Evolutionary conservation across 2,329 filamentous ascomycete genomes (phyloP).

Genomic region (Alternaria dauci): DNA sequence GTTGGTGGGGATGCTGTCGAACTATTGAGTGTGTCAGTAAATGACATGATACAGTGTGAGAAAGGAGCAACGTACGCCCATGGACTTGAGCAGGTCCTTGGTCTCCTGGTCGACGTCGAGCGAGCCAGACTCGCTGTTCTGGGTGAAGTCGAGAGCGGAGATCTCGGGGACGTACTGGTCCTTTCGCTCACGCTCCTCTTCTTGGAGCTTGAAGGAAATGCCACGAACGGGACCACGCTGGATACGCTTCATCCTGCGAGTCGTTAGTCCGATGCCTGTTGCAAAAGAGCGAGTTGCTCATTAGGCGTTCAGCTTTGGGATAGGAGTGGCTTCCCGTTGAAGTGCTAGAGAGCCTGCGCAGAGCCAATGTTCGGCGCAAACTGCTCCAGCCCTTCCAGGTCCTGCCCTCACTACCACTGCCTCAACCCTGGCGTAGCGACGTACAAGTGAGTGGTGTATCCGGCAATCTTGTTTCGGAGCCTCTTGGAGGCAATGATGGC

Average conservation of each 20-base stretch:
- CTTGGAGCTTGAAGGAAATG: conserved; percentile 99
- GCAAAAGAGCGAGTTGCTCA: not conserved
- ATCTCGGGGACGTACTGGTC: conserved; percentile 99
- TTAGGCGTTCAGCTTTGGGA: not conserved
- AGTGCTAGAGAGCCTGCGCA: not conserved
- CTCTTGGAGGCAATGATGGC: conserved; percentile 99
- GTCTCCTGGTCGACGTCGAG: conserved; percentile 97
- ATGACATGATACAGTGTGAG: not conserved
- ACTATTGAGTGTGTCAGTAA: conserved; percentile 63
- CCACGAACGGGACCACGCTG: conserved; percentile 98
- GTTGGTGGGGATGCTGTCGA: conserved; percentile 97
- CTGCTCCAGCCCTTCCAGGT: conserved; percentile 94
- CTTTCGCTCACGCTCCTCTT: conserved; percentile 99
- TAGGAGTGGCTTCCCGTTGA: not conserved
- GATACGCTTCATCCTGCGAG: conserved; percentile 94
- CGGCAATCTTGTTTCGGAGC: conserved; percentile 92
- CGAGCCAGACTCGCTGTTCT: conserved; percentile 91
- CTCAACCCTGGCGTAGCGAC: conserved; percentile 62
- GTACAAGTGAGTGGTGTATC: conserved; percentile 79
- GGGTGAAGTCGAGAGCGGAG: conserved; percentile 96
- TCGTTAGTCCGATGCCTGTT: conserved; percentile 15
- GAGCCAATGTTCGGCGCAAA: conserved; percentile 53
- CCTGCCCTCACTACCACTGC: conserved; percentile 73
- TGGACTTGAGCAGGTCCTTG: conserved; percentile 99
- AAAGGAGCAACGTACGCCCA: conserved; percentile 78